Evolutionary conservation across 371 early-diverging fungal species (phyloP).

Genomic region (Saksenaea oblongispora): DNA sequence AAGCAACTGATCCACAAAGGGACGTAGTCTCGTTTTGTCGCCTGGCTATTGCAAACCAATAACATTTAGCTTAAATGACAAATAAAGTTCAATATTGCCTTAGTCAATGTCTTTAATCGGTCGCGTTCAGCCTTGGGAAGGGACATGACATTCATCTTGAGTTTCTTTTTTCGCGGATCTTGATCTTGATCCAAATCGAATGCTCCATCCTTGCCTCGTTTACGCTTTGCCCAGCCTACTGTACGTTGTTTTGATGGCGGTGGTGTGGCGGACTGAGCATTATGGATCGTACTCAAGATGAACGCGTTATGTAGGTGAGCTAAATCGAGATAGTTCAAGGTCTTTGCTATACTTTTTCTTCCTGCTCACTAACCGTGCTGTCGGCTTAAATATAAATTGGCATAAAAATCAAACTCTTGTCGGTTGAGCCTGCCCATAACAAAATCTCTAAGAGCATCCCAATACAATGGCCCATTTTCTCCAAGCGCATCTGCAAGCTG

Average conservation of each 20-base stretch:
- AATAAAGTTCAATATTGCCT: conserved; percentile 26
- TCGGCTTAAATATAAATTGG: conserved; percentile 65
- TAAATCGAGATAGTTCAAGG: conserved; percentile 20
- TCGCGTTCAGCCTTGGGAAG: conserved; percentile 73
- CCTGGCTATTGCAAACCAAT: conserved; percentile 17
- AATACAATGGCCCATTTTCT: conserved; percentile 77
- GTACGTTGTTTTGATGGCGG: conserved; percentile 67
- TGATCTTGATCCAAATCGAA: conserved; percentile 39
- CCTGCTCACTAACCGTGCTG: conserved; percentile 51
- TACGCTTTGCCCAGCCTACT: conserved; percentile 68
- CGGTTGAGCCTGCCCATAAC: conserved; percentile 76
- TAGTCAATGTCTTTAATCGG: conserved; percentile 60
- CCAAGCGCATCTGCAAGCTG: conserved; percentile 79
- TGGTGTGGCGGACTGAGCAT: conserved; percentile 71
- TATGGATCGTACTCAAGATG: conserved; percentile 77
- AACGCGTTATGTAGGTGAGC: conserved; percentile 80
- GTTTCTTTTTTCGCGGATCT: conserved; percentile 58
- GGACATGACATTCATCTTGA: conserved; percentile 75
- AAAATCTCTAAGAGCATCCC: conserved; percentile 78
- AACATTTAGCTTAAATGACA: neutral
- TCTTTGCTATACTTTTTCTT: conserved; percentile 2
- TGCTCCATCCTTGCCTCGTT: conserved; percentile 55
- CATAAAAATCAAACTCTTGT: conserved; percentile 81
- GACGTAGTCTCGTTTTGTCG: conserved; percentile 34
- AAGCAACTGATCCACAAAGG: conserved; percentile 40